Percentiles rank a stretch among this genome's conserved stretches.
These are phyloP conservation scores for Chalciporus sp. DNA, from an alignment of 1,284 basidiomycete species.

Conservation along the genomic window DNA sequence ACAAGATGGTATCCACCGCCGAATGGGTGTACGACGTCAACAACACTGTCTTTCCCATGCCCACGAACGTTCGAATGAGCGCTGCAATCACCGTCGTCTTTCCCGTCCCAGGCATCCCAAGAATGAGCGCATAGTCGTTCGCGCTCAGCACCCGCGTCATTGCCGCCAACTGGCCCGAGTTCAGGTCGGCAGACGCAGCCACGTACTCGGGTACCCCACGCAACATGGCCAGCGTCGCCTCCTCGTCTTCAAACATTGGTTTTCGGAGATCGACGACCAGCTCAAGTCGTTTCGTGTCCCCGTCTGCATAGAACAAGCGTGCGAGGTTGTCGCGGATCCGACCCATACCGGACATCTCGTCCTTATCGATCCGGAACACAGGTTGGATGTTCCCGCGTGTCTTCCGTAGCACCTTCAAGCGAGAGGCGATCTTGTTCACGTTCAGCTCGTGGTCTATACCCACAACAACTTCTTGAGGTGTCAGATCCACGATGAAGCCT, in stretches of 20 bases:
- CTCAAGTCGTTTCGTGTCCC: constrained; percentile 62
- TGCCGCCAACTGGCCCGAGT: constrained; percentile 75
- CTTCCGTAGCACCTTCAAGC: constrained; percentile 22
- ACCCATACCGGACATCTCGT: constrained; percentile 88
- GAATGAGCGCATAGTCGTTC: constrained; percentile 87
- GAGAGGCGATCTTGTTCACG: constrained; percentile 45
- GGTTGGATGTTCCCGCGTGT: constrained; percentile 17
- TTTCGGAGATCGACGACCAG: constrained; percentile 81
- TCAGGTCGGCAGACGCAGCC: constrained; percentile 49
- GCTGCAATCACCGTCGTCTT: constrained; percentile 96
- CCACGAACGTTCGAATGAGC: constrained; percentile 80
- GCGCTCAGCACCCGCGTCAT: constrained; percentile 78
- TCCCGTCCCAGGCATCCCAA: constrained; percentile 98
- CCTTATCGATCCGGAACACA: constrained; percentile 90
- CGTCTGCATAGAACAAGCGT: constrained; percentile 82
- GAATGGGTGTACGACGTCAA: constrained; percentile 96
- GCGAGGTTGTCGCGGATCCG: constrained; percentile 90
- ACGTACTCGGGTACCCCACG: constrained; percentile 26
- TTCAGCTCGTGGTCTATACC: constrained; percentile 84
- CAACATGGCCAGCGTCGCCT: constrained; percentile 25
- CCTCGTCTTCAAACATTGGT: constrained; percentile 61
- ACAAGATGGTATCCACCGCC: constrained; percentile 93
- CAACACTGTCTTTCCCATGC: constrained; percentile 83
- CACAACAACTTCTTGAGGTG: constrained; percentile 65
- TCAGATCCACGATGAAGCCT: constrained; percentile 82